Evolutionary conservation across 768 basidiomycete species (phyloP).

Genomic region (Boletus patriciae): DNA sequence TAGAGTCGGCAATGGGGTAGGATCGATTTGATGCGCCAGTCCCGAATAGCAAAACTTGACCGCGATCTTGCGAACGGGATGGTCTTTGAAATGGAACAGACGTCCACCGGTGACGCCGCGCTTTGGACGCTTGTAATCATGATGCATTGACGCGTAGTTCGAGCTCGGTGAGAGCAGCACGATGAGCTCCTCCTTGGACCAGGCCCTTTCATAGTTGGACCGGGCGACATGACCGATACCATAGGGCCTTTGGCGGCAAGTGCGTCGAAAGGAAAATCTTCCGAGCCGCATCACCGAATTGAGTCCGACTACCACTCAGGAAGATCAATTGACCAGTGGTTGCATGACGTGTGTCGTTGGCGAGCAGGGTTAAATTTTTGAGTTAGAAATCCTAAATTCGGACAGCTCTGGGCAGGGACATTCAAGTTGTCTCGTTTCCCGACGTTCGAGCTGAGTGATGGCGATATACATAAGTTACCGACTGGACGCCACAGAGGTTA

Average conservation of each 20-base stretch:
- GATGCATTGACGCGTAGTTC: conserved; percentile 37
- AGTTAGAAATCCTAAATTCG: too few species aligned
- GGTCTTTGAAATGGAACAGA: conserved; percentile 61
- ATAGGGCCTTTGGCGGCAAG: conserved; percentile 28
- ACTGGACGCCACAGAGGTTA: too few species aligned
- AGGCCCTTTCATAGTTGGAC: conserved; percentile 46
- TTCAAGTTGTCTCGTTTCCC: too few species aligned
- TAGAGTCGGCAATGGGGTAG: too few species aligned
- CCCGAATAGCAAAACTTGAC: conserved; percentile 92
- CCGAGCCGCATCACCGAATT: conserved; percentile 31
- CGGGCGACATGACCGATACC: conserved; percentile 31
- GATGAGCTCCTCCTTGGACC: conserved; percentile 72
- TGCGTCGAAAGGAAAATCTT: conserved; percentile 30
- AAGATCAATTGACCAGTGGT: too few species aligned
- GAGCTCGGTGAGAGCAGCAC: conserved; percentile 54
- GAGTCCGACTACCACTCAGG: background rate
- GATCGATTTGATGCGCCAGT: too few species aligned
- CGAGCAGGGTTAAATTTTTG: too few species aligned
- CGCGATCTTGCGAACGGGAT: conserved; percentile 87
- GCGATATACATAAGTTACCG: too few species aligned
- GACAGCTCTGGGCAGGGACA: too few species aligned
- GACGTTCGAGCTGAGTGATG: too few species aligned
- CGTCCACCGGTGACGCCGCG: conserved; percentile 27
- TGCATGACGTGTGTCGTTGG: too few species aligned
- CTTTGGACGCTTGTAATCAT: conserved; percentile 13